Evolutionary conservation across 768 basidiomycete genomes (phyloP), one percentile per base, ranked within the genome.

Genomic region (Neoboletus brunneissimus): DNA sequence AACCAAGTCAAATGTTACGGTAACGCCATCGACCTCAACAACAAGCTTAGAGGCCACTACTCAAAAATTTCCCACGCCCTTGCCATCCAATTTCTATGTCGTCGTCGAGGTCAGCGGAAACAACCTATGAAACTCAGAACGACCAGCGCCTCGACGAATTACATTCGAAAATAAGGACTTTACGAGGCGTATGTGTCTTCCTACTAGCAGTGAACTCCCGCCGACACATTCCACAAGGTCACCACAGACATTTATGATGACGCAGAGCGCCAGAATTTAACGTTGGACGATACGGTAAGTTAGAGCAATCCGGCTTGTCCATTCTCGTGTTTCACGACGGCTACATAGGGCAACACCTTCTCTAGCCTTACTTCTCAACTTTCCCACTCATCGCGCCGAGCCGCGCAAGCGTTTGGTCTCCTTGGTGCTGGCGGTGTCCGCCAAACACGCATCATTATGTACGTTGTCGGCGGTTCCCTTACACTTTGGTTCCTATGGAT

Each of bases 171-270:
- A 82, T 93, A 47, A 82, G 90, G 41, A 88, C 87, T 18, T 68
- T 94, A 46, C 84, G 91, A 35, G 48, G 48, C 15, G 91, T 93
- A 68, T 61, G 82, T 59, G 29, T 52, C 9, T 0, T 16, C 6
- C 38, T 40, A 18, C 31, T 51, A 37, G 35, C 52, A 43, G 8
- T n/a, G 38, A 34, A 13, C 32, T 52, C 27, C 18, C 6, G 37
- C 37, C 55, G 44, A 59, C 44, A 31, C 31, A 6, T 32, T 12
- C 31, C 29, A 32, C 38, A 20, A 94, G 91, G 80, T 94, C n/a
- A 94, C 91, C 13, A 88, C 84, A 3, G 91, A 94, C 73, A 92
- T 94, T 38, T 79, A 94, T 67, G 81, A 84, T 58, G 92, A 94
- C 64, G 87, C 87, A 1, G 91, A 94, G 72, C 76, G 86, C 11